Evolutionary conservation across 108 stramenopile genomes (phyloP).

Genomic region (Fistulifera pelliculosa): DNA sequence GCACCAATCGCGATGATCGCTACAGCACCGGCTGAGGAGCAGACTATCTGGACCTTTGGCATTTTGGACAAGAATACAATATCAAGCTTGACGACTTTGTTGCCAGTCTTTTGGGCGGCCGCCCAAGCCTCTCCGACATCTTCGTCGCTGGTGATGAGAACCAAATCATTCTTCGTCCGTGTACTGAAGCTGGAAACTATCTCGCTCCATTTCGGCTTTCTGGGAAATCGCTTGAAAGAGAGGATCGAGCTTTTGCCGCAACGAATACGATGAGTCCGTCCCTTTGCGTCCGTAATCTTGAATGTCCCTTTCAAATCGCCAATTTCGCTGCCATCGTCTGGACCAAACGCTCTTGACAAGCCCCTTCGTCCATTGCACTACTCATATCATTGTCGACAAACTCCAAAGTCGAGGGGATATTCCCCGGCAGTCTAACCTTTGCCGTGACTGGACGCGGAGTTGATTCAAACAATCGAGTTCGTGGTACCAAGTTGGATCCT

Average conservation of each 20-base stretch:
- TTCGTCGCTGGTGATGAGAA: slow-evolving; percentile 70
- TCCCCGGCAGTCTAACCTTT: slow-evolving; percentile 25
- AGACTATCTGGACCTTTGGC: neutral
- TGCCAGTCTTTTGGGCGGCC: slow-evolving; percentile 35
- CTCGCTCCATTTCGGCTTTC: slow-evolving; percentile 36
- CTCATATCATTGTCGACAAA: slow-evolving; percentile 24
- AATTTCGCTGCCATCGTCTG: slow-evolving; percentile 11
- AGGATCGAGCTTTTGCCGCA: slow-evolving; percentile 36
- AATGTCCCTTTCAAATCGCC: slow-evolving; percentile 32
- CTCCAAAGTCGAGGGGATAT: slow-evolving; percentile 72
- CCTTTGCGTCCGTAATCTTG: slow-evolving; percentile 69
- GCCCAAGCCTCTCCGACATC: slow-evolving; percentile 67
- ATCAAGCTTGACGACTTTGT: slow-evolving; percentile 56
- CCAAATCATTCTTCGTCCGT: slow-evolving; percentile 84
- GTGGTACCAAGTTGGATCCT: slow-evolving; percentile 1
- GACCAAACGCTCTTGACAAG: slow-evolving; percentile 3
- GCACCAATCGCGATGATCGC: too few relatives aligned
- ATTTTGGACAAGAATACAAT: slow-evolving; percentile 1
- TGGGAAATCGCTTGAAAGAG: slow-evolving; percentile 35
- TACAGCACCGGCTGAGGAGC: too few relatives aligned
- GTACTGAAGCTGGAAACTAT: slow-evolving; percentile 54
- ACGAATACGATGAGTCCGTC: slow-evolving; percentile 66
- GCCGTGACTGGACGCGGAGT: neutral
- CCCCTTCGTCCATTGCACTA: slow-evolving; percentile 23
- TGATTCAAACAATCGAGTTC: slow-evolving; percentile 14